phyloP scores from a whole-genome alignment of 2,329 filamentous ascomycete species.

The Trichoderma polysporum region DNA sequence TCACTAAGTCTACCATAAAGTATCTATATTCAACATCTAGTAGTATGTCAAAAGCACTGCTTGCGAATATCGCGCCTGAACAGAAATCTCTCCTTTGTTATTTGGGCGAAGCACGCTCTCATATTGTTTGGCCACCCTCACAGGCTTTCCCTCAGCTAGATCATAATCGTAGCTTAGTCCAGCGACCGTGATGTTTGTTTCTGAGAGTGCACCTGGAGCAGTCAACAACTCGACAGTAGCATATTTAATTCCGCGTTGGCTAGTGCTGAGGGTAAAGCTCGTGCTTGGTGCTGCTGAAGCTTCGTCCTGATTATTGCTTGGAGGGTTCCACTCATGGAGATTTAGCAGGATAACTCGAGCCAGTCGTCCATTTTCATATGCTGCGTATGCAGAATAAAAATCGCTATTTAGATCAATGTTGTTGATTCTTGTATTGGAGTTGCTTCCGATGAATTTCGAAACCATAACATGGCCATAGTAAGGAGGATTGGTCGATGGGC shows the following conservation, averaged over 20 bases:
- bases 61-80: constrained; percentile 1
- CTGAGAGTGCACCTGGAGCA: constrained; percentile 10
- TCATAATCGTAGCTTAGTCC: constrained; percentile 17
- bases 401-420: constrained; percentile 11
- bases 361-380: constrained; percentile 2
- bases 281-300: neutral
- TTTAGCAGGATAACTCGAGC: constrained; percentile 1
- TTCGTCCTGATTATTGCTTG: neutral
- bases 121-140: constrained; percentile 4
- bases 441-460: constrained; percentile 14
- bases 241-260: neutral
- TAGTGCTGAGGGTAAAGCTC: neutral
- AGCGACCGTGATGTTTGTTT: constrained; percentile 18
- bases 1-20: neutral
- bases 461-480: constrained; percentile 19
- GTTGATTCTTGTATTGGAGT: constrained; percentile 10
- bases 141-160: constrained; percentile 3
- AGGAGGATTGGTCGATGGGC: constrained; percentile 17
- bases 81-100: neutral
- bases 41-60: constrained; percentile 17
- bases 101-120: neutral
- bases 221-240: constrained; percentile 16
- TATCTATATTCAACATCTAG: neutral
- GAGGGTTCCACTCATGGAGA: constrained; percentile 16
- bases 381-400: constrained; percentile 18